A percentile compares a stretch with the other conserved stretches of the same genome.
phyloP scores from a whole-genome alignment of 805 yeast species.

The Yamadazyma laniorum region DNA sequence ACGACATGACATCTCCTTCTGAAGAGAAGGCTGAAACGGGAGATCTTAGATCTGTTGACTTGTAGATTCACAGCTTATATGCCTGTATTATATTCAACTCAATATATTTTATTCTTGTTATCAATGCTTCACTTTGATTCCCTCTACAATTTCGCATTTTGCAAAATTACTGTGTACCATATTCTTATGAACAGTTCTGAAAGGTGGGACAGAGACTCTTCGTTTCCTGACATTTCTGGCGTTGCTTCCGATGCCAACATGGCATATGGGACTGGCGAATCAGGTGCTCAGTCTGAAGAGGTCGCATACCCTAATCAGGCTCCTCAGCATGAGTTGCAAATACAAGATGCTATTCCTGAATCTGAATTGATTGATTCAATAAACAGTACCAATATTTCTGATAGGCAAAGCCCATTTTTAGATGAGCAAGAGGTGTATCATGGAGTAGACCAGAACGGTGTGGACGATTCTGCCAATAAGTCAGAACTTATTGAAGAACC shows the following conservation, averaged over 20 bases:
- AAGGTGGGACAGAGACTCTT: conserved; percentile 3
- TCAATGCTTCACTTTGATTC: too few species aligned
- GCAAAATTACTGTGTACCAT: background rate
- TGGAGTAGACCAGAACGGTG: conserved; percentile 6
- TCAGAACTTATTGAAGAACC: conserved; percentile 25
- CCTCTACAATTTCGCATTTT: too few species aligned
- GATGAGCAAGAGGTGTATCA: conserved; percentile 11
- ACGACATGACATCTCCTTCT: background rate
- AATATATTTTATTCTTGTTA: background rate
- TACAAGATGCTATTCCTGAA: conserved; percentile 28
- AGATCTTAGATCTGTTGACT: conserved; percentile 7
- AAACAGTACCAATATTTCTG: conserved; percentile 18
- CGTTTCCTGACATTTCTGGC: conserved; percentile 8
- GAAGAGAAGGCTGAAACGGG: background rate
- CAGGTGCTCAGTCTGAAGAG: background rate
- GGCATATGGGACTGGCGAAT: background rate
- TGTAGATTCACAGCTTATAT: conserved; percentile 1
- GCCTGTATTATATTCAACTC: conserved; percentile 3
- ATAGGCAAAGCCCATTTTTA: conserved; percentile 14
- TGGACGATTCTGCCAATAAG: conserved; percentile 8
- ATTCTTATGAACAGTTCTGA: conserved; percentile 3
- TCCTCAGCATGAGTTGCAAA: conserved; percentile 25
- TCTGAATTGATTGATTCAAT: conserved; percentile 31
- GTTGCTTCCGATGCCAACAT: background rate
- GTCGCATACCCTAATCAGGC: conserved; percentile 4